These are phyloP conservation scores for Castanospermum australe DNA, from an alignment of 306 rosid species.

Conservation along the genomic window DNA sequence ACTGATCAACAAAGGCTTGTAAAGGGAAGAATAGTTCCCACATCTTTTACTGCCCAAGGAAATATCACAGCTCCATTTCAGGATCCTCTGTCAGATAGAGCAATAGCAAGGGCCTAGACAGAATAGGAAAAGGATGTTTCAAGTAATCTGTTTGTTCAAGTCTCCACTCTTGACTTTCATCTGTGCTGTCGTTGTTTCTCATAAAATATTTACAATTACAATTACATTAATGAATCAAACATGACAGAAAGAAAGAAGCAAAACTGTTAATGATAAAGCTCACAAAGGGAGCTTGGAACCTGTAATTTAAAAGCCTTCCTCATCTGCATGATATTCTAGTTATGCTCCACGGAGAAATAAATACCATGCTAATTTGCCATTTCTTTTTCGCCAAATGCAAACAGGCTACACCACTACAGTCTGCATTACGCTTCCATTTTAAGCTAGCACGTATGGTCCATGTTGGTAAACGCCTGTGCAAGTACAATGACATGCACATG, in stretches of 20 bases:
- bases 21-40: not conserved
- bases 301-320: not conserved
- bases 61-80: not conserved
- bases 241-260: not conserved
- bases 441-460: not conserved
- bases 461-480: not conserved
- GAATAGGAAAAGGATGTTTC: not conserved
- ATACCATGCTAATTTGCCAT: not conserved
- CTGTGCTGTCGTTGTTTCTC: not conserved
- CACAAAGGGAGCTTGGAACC: not conserved
- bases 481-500: not conserved
- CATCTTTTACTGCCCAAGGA: not conserved
- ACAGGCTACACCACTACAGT: not conserved
- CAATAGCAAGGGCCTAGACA: not conserved
- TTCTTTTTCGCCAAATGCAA: not conserved
- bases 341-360: not conserved
- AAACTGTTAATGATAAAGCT: not conserved
- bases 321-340: not conserved
- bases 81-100: not conserved
- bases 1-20: not conserved
- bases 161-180: not conserved
- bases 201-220: not conserved
- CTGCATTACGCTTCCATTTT: not conserved
- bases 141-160: not conserved
- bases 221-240: not conserved